These are phyloP conservation scores for Dillenia suffruticosa DNA, from an alignment of 164 flowering plant species.

Conservation along the genomic window DNA sequence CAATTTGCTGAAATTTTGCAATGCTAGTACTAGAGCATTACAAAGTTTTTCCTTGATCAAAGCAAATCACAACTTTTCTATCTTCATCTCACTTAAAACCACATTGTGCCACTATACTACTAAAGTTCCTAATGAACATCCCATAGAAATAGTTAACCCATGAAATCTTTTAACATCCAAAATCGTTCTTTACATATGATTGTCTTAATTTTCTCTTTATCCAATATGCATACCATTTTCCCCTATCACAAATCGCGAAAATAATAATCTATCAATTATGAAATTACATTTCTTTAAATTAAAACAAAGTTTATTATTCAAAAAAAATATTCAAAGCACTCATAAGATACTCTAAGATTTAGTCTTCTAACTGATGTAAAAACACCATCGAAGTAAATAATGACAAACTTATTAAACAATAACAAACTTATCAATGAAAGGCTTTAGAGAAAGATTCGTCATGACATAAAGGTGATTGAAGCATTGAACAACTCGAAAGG, in stretches of 20 bases:
- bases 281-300: neutral
- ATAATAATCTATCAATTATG: neutral
- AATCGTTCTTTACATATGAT: neutral
- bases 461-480: neutral
- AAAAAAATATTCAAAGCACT: too few species aligned
- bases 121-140: neutral
- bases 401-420: neutral
- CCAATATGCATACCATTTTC: neutral
- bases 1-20: neutral
- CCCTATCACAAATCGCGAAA: neutral
- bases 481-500: constrained; percentile 4
- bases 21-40: neutral
- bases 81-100: neutral
- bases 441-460: neutral
- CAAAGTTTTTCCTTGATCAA: neutral
- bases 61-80: neutral
- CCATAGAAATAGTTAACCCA: too few species aligned
- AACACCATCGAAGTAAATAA: neutral
- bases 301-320: neutral
- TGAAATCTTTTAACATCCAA: neutral
- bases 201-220: neutral
- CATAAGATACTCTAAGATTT: neutral
- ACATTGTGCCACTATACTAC: neutral
- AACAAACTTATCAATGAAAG: too few species aligned
- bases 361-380: neutral